Conservation (phyloP, 306 rosid species). For the Dryas alaskensis region DNA sequence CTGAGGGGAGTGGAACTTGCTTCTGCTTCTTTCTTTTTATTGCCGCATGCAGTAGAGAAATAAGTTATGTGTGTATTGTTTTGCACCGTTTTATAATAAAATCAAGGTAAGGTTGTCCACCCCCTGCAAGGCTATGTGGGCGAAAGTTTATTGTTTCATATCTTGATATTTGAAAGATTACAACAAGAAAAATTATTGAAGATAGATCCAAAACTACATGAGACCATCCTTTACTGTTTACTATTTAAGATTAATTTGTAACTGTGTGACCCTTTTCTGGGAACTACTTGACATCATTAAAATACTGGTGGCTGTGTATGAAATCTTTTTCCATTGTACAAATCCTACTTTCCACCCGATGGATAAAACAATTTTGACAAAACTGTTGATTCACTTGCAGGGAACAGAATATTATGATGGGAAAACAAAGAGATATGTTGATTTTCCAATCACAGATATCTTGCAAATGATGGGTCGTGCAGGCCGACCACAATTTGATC, state of each 20-base stretch:
- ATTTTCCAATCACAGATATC: constrained; percentile 97
- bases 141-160: neutral
- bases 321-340: neutral
- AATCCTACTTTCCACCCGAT: neutral
- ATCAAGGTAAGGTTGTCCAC: no score
- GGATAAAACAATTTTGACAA: neutral
- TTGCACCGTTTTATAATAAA: no score
- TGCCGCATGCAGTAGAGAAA: no score
- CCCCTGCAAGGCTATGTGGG: neutral
- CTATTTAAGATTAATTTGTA: neutral
- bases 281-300: neutral
- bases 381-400: constrained; percentile 40
- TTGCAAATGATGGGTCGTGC: constrained; percentile 99
- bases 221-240: neutral
- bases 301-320: neutral
- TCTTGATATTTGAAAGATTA: neutral
- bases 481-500: constrained; percentile 97
- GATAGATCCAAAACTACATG: neutral
- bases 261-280: no score
- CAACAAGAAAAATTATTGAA: neutral
- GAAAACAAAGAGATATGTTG: constrained; percentile 86
- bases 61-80: no score
- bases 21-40: neutral
- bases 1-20: neutral
- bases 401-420: constrained; percentile 94